phyloP scores from a whole-genome alignment of 805 yeast species.

The Hanseniaspora valbyensis region DNA sequence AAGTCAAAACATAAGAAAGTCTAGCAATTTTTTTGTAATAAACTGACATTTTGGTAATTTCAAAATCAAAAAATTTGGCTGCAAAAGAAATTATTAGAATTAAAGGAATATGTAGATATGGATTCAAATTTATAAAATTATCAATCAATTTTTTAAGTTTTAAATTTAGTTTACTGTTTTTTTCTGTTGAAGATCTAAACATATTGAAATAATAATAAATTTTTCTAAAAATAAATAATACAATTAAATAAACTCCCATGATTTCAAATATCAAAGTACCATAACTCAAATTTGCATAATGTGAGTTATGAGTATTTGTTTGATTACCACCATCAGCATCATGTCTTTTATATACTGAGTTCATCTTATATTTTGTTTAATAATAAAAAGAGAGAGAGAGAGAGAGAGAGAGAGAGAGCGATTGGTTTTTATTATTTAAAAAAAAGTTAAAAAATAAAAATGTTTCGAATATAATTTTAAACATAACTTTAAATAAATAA shows the following conservation, averaged over 20 bases:
- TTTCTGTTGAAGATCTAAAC: conserved; percentile 24
- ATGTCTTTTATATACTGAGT: background rate
- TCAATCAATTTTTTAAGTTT: conserved; percentile 32
- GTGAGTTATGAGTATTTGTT: conserved; percentile 28
- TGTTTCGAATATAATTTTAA: no score
- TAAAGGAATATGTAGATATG: conserved; percentile 30
- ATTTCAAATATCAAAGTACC: conserved; percentile 44
- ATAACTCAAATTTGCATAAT: conserved; percentile 46
- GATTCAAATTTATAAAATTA: conserved; percentile 25
- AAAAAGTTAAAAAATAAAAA: no score
- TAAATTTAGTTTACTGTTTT: conserved; percentile 31
- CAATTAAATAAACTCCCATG: conserved; percentile 33
- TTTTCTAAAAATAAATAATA: conserved; percentile 22
- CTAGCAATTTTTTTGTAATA: conserved; percentile 51
- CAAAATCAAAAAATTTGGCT: conserved; percentile 26
- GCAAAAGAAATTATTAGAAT: conserved; percentile 28
- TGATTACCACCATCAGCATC: background rate
- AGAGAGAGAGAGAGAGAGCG: no score
- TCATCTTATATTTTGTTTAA: no score
- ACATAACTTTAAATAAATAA: no score
- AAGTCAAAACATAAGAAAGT: conserved; percentile 45
- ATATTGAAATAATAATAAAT: background rate
- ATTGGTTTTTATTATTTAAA: no score
- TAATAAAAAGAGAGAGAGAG: no score
- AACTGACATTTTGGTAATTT: conserved; percentile 27